Conservation (phyloP, 345 rosid genomes). For the Hibiscus trionum region DNA sequence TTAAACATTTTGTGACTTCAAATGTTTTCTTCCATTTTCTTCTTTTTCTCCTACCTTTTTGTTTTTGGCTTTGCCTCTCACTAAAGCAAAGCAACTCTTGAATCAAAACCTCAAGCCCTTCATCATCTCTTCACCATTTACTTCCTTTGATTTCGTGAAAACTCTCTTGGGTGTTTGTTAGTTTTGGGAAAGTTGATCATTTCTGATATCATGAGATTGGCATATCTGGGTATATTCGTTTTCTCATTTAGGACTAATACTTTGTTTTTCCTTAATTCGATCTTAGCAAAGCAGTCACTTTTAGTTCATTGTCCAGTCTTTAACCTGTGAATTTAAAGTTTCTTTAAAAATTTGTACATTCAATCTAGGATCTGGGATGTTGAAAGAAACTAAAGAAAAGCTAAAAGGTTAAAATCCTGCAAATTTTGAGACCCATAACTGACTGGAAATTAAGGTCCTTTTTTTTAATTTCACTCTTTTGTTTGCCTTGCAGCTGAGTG, state of each 20-base stretch:
- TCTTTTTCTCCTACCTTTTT: no score
- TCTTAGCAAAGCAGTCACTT: not conserved
- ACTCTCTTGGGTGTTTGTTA: not conserved
- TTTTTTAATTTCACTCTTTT: not conserved
- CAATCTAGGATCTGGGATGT: not conserved
- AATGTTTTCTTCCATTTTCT: conserved; percentile 13
- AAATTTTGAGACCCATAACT: no score
- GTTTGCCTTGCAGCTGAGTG: conserved; percentile 32
- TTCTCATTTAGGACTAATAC: not conserved
- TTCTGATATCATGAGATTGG: not conserved
- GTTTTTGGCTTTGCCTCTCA: not conserved
- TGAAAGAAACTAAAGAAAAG: no score
- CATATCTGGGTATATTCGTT: not conserved
- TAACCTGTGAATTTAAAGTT: not conserved
- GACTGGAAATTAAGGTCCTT: no score
- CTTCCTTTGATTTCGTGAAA: not conserved
- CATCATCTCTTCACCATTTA: not conserved
- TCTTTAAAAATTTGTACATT: not conserved
- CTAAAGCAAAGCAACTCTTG: not conserved
- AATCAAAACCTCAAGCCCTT: not conserved
- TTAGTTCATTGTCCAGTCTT: not conserved
- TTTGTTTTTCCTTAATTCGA: not conserved
- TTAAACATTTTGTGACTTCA: no score
- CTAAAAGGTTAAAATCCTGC: no score
- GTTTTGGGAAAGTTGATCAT: not conserved